Percentiles rank a stretch among this genome's conserved stretches.
Conservation (phyloP, 1,139 yeast genomes). For the Taphrina confusa region DNA sequence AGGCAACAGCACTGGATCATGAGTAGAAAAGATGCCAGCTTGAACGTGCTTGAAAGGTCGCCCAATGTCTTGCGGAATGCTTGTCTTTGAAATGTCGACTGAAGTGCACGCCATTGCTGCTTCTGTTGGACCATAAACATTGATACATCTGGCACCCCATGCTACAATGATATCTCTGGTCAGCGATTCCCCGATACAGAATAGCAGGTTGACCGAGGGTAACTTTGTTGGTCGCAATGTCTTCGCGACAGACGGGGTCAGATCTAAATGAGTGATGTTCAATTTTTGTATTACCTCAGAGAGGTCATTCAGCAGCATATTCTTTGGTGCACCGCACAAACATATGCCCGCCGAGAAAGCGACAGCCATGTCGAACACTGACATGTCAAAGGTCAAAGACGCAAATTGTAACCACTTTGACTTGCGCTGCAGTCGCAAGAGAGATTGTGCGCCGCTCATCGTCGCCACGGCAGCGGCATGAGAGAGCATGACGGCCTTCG, state of each 20-base stretch:
- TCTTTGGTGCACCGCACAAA: conserved; percentile 38
- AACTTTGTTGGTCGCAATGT: conserved; percentile 34
- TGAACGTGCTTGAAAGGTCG: conserved; percentile 38
- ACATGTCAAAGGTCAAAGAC: conserved; percentile 41
- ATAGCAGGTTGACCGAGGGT: conserved; percentile 39
- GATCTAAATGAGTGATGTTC: conserved; percentile 39
- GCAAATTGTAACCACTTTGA: conserved; percentile 40
- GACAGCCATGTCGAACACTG: conserved; percentile 40
- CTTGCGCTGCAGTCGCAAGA: conserved; percentile 25
- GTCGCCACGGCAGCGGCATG: conserved; percentile 39
- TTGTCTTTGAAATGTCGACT: neutral
- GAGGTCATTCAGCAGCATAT: conserved; percentile 38
- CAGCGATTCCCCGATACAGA: conserved; percentile 42
- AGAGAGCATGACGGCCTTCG: conserved; percentile 41
- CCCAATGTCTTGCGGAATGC: conserved; percentile 40
- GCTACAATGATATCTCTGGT: conserved; percentile 37
- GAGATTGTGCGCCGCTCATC: conserved; percentile 34
- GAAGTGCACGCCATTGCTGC: conserved; percentile 42
- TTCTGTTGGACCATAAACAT: conserved; percentile 43
- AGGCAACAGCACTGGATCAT: conserved; percentile 36
- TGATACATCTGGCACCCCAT: conserved; percentile 41
- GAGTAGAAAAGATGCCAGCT: conserved; percentile 36
- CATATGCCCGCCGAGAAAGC: conserved; percentile 41
- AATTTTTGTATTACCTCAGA: conserved; percentile 37
- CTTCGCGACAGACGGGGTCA: conserved; percentile 42